Conservation (phyloP, 352 stramenopile species). For the Globisporangium cystogenes region DNA sequence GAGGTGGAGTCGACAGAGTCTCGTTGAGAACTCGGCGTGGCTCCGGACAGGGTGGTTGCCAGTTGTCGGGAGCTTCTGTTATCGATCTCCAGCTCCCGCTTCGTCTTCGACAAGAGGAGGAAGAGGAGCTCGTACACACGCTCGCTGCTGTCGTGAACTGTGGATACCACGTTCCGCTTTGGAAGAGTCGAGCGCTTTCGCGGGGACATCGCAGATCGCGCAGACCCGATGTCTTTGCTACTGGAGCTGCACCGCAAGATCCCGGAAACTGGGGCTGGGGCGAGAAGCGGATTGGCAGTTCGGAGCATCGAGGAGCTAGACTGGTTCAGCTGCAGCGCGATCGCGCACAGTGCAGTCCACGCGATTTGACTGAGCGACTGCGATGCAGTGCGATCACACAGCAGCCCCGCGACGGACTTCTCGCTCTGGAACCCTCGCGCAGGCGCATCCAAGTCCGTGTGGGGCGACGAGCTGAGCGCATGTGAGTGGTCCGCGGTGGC, state of each 20-base stretch:
- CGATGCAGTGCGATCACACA: constrained; percentile 18
- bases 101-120: constrained; percentile 19
- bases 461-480: not conserved
- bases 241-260: not conserved
- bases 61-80: not conserved
- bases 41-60: not conserved
- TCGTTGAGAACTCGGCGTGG: not conserved
- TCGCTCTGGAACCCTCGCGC: constrained; percentile 7
- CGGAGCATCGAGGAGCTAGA: constrained; percentile 10
- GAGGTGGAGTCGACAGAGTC: not conserved
- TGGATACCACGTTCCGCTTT: constrained; percentile 30
- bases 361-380: constrained; percentile 23
- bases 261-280: not conserved
- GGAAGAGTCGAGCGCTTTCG: constrained; percentile 41
- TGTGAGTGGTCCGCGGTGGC: not conserved
- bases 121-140: constrained; percentile 35
- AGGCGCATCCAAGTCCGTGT: not conserved
- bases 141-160: constrained; percentile 33
- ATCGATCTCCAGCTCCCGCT: constrained; percentile 9
- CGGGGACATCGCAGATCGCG: constrained; percentile 27
- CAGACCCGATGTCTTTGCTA: constrained; percentile 15
- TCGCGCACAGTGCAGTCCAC: constrained; percentile 27
- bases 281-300: not conserved
- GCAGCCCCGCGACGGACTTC: constrained; percentile 10
- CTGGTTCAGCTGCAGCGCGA: constrained; percentile 24